phyloP scores from a whole-genome alignment of 306 rosid genomes.

The Crotalaria pallida region DNA sequence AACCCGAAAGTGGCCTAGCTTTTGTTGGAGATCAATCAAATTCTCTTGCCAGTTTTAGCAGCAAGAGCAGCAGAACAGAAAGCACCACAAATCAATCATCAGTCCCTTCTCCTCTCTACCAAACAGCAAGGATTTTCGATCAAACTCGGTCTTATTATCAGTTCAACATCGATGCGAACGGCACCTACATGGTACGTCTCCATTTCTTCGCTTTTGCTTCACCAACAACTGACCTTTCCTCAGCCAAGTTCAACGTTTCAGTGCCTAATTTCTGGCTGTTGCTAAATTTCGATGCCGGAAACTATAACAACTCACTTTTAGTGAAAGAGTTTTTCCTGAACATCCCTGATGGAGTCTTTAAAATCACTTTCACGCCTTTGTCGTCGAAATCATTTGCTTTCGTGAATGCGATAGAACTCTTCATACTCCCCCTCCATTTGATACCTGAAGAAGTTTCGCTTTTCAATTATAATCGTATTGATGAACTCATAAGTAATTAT shows the following conservation, averaged over 20 bases:
- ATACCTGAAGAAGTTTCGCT: accelerated
- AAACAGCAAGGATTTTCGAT: slow-evolving; percentile 24
- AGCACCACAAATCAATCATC: neutral
- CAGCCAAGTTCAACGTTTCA: slow-evolving; percentile 39
- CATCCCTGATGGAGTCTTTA: neutral
- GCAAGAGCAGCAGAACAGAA: neutral
- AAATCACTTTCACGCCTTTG: slow-evolving; percentile 28
- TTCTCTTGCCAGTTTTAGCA: neutral
- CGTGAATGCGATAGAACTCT: slow-evolving; percentile 50
- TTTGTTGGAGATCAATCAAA: slow-evolving; percentile 20
- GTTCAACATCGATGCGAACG: neutral
- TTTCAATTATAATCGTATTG: neutral
- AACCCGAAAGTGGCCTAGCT: accelerated
- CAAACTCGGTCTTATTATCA: neutral
- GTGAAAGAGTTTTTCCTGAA: slow-evolving; percentile 28
- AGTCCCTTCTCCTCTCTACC: slow-evolving; percentile 15
- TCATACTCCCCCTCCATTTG: slow-evolving; percentile 18
- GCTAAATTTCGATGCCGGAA: neutral
- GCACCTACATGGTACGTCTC: slow-evolving; percentile 40
- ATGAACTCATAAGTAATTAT: accelerated
- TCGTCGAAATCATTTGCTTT: slow-evolving; percentile 19
- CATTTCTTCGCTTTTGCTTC: slow-evolving; percentile 46
- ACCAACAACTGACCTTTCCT: neutral
- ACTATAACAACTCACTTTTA: neutral
- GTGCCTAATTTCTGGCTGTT: slow-evolving; percentile 18